Percentiles rank a stretch among this genome's conserved stretches.
phyloP scores from a whole-genome alignment of 202 grass and related monocot species.

The Dendrocalamus latiflorus region DNA sequence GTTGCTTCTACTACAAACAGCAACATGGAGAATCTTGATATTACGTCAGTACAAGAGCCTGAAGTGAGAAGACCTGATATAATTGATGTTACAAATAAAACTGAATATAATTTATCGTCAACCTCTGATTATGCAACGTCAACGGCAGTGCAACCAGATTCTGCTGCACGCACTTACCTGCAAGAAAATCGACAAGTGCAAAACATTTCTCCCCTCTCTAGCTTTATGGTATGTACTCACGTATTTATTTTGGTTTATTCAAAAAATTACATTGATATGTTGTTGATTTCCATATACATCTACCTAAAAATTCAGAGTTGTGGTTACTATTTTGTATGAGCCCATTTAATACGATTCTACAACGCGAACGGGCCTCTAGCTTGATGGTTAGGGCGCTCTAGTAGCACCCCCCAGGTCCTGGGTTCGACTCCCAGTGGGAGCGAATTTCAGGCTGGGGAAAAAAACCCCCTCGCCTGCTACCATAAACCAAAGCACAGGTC shows the following conservation, averaged over 20 bases:
- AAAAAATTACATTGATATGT: not conserved
- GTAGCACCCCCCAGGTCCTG: too few species aligned
- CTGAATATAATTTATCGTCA: constrained; percentile 49
- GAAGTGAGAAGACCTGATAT: constrained; percentile 41
- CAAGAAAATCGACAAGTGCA: constrained; percentile 73
- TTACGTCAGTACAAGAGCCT: constrained; percentile 31
- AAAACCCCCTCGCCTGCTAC: too few species aligned
- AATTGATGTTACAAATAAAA: constrained; percentile 40
- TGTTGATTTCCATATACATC: not conserved
- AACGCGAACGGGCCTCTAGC: too few species aligned
- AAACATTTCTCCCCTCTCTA: constrained; percentile 64
- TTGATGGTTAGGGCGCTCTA: too few species aligned
- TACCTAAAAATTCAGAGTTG: not conserved
- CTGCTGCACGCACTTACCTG: constrained; percentile 40
- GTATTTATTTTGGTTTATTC: constrained; percentile 7
- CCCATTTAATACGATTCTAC: not conserved
- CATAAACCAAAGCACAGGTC: too few species aligned
- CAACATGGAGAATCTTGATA: constrained; percentile 36
- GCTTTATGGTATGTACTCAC: constrained; percentile 52
- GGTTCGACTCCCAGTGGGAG: too few species aligned
- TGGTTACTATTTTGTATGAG: not conserved
- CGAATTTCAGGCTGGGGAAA: too few species aligned
- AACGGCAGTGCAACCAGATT: constrained; percentile 41
- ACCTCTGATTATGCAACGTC: constrained; percentile 41
- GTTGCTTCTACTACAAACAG: constrained; percentile 33